Base-by-base conservation (phyloP, 2,329 filamentous ascomycete species). In the Stagonosporopsis tanaceti region DNA sequence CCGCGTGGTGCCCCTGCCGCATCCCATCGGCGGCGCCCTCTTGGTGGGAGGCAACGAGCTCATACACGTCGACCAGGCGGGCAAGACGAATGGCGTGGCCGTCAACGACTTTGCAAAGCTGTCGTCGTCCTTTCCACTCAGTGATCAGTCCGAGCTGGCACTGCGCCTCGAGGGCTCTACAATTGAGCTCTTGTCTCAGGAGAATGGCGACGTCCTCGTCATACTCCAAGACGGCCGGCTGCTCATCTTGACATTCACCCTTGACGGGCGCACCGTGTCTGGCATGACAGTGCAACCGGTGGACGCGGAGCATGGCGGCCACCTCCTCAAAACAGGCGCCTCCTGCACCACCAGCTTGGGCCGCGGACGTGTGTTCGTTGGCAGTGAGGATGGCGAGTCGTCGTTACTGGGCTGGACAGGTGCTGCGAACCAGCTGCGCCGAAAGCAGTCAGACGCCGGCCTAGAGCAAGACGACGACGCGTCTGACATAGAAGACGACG, bases 1-100 rank as follows among this genome's bases (percentile, higher is more conserved):
- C 74, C 87, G 87, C 65, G 89, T 98, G 40, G 82, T 97, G 42
- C 88, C 95, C 7, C 80, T 99, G 3, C 92, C 93, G 4, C 84
- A 90, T 6, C 94, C 94, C 1, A 89, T 98, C 38, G 95, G 95
- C 24, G 95, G 95, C 40, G 91, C 93, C 35, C 80, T 99, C 15
- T 83, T 99, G 15, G 80, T 98, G 20, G 96, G 95, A 27, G 84
- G 85, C 45, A 98, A 99, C 72, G 93, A 97, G 72, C 78, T 99
- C 60, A 91, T 99, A 59, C 95, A 99, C 75, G 88, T 99, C 63
- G 94, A 98, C 71, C 95, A 99, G 81, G 92, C 92, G 11, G 95
- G 95, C 28, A 97, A 96, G 76, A 86, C 93, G 12, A 97, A 92
- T 69, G 94, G 93, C 2, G 90, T 98, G 57, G 94, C 90, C 4